These are phyloP conservation scores for Cinnamomum chago DNA, from an alignment of 164 flowering plant species.

Conservation along the genomic window DNA sequence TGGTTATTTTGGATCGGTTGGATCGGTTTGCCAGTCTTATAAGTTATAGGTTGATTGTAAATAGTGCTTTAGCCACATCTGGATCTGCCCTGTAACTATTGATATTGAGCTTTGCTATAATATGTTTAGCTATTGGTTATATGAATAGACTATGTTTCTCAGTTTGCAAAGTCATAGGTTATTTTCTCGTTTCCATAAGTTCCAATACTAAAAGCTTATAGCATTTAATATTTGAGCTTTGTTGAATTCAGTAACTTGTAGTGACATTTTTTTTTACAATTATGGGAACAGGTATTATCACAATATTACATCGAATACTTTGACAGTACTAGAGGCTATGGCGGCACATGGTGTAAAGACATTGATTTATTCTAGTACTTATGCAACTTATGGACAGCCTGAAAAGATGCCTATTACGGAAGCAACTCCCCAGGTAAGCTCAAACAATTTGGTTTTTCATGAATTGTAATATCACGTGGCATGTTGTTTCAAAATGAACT, in stretches of 20 bases:
- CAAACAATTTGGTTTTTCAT: not conserved
- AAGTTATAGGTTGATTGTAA: too few relatives aligned
- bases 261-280: not conserved
- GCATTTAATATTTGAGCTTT: not conserved
- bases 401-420: constrained; percentile 97
- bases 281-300: constrained; percentile 73
- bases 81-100: too few relatives aligned
- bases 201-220: not conserved
- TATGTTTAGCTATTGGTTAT: too few relatives aligned
- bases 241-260: not conserved
- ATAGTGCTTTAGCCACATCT: too few relatives aligned
- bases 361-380: constrained; percentile 84
- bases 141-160: too few relatives aligned
- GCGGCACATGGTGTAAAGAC: constrained; percentile 75
- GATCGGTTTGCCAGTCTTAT: too few relatives aligned
- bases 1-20: too few relatives aligned
- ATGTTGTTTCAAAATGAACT: not conserved
- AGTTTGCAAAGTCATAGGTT: too few relatives aligned
- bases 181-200: too few relatives aligned
- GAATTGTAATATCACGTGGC: not conserved
- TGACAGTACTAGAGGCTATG: constrained; percentile 85
- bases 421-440: constrained; percentile 77
- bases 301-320: constrained; percentile 89
- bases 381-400: constrained; percentile 85
- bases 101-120: too few relatives aligned